Base-by-base conservation (phyloP, 176 grass and related monocot species). In the Luzula sylvatica region DNA sequence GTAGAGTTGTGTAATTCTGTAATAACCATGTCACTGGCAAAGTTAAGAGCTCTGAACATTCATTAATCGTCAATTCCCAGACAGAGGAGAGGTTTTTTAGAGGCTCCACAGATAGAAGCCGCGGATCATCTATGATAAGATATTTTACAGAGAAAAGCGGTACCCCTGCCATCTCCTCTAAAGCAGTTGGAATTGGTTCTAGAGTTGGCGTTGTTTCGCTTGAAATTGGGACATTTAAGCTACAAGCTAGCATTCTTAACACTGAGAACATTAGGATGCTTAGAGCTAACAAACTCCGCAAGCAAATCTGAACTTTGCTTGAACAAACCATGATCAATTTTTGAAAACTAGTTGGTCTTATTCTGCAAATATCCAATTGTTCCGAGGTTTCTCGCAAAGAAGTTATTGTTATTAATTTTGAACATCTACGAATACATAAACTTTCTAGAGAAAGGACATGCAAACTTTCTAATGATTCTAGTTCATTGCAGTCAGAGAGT, bases 391-490 rank as follows among this genome's bases (percentile, higher is more conserved):
- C 53, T 7, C 30, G 29, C 28, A 15, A 28, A 18, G 25, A 4
- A 38, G 38, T 40, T 38, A 22, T n/a, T 38, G 11, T 7, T 28
- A 13, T 26, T 38, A 66, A 38, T 26, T 66, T 39, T 7, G 27
- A 44, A 8, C 46, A 66, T 39, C 7, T 16, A 40, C 29, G 0
- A 12, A 66, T 40, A 2, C 1, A 4, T 17, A 66, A 5, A 20
- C 0, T 0, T 22, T 40, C 13, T 4, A 66, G 13, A 38, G 8
- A 66, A 52, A n/a, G 21, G 23, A 66, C 24, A 21, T 28, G 14
- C 32, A 66, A 52, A 40, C 44, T 52, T 20, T 39, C 46, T 11
- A 66, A 11, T 13, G 46, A 52, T 52, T 38, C 26, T 21, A 65
- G 2, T 19, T 49, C 9, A 1, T 0, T 11, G 3, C 59, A 65